Conservation (phyloP, 108 stramenopile species). For the Aurantiochytrium sp. region DNA sequence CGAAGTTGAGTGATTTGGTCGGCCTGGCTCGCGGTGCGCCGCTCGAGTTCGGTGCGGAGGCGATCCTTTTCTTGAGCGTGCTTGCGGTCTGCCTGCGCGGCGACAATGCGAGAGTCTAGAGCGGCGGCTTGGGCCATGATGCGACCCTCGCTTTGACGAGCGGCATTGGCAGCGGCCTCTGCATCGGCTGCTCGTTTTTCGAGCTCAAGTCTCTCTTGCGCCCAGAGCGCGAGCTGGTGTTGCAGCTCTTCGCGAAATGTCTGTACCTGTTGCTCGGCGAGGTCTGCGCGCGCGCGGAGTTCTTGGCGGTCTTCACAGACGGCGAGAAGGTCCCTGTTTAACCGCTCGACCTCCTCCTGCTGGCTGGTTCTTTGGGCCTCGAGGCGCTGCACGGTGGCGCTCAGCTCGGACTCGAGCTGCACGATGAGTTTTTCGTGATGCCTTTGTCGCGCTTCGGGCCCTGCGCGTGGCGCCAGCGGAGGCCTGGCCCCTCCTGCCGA, state of each 20-base stretch:
- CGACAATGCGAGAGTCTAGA: background rate
- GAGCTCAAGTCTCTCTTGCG: background rate
- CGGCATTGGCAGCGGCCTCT: background rate
- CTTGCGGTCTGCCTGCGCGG: background rate
- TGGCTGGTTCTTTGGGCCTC: background rate
- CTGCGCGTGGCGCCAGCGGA: background rate
- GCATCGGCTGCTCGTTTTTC: background rate
- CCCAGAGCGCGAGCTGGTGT: background rate
- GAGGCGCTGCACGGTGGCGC: background rate
- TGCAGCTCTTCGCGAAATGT: background rate
- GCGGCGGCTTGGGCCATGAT: background rate
- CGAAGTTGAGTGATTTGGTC: slow-evolving; percentile 11
- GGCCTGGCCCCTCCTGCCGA: too few species aligned
- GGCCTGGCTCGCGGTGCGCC: background rate
- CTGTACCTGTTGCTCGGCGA: background rate
- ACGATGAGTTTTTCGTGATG: background rate
- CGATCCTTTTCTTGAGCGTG: background rate
- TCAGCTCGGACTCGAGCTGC: background rate
- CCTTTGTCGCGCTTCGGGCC: background rate
- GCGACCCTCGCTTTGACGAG: background rate
- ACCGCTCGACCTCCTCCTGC: background rate
- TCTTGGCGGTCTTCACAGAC: background rate
- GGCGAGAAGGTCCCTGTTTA: background rate
- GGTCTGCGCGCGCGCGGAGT: background rate
- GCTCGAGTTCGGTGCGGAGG: background rate